These are phyloP conservation scores for Penicillium nordicum DNA, from an alignment of 2,329 filamentous ascomycete species.

Conservation along the genomic window DNA sequence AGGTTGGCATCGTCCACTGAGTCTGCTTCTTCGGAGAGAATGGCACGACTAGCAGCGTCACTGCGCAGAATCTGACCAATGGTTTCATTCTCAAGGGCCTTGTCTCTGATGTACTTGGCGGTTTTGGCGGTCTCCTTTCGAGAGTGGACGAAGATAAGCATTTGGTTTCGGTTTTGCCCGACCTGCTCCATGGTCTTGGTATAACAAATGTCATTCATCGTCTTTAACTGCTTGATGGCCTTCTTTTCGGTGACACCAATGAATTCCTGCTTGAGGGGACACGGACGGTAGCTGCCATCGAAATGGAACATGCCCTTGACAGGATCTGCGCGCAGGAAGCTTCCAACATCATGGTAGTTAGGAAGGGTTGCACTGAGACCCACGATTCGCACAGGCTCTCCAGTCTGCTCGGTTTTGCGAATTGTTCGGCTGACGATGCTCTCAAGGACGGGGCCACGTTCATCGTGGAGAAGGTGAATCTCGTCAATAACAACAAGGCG, in stretches of 20 bases:
- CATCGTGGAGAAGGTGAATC: constrained; percentile 95
- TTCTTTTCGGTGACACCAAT: constrained; percentile 97
- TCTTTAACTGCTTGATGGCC: constrained; percentile 97
- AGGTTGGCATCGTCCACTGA: constrained; percentile 80
- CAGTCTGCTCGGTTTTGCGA: constrained; percentile 86
- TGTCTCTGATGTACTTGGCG: constrained; percentile 91
- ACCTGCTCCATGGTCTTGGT: constrained; percentile 97
- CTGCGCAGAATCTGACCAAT: constrained; percentile 93
- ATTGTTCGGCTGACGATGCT: constrained; percentile 96
- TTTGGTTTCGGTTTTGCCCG: constrained; percentile 87
- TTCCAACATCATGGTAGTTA: constrained; percentile 94
- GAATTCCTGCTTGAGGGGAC: constrained; percentile 93
- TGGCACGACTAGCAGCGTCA: constrained; percentile 86
- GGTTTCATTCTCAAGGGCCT: constrained; percentile 93
- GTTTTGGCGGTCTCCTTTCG: constrained; percentile 98
- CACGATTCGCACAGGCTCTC: constrained; percentile 85
- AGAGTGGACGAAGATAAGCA: constrained; percentile 98
- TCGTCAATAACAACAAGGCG: constrained; percentile 95
- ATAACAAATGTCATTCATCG: constrained; percentile 99
- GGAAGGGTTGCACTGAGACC: constrained; percentile 93
- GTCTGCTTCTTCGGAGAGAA: constrained; percentile 79
- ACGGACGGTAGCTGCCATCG: constrained; percentile 88
- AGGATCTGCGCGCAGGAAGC: constrained; percentile 85
- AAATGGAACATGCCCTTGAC: constrained; percentile 91
- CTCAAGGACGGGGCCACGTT: constrained; percentile 92